Evolutionary conservation across 2,329 filamentous ascomycete genomes (phyloP), one percentile per base, ranked within the genome.

Genomic region (Arthrobotrys musiformis): DNA sequence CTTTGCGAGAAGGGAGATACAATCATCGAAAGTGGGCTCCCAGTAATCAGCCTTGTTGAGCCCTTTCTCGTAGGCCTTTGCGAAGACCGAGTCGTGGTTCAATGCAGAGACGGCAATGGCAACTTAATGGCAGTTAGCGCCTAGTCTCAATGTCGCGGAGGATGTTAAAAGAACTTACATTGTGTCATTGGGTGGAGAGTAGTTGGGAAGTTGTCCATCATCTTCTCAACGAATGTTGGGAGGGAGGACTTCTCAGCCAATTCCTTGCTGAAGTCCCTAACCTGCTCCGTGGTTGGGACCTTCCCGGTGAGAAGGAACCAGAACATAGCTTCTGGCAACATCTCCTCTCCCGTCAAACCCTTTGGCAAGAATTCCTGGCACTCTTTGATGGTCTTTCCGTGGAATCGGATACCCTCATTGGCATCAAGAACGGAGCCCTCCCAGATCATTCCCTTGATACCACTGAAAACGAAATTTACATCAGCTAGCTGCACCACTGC

Each of bases 281-380:
- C 89, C 85, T 99, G 95, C 79, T 86, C 86, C 22, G 90, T 91
- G 0, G 92, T 92, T 24, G 95, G 95, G 22, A 98, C 92, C 84
- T 96, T 88, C 75, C 95, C 95, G 8, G 95, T 99, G 81, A 99
- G 87, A 61, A 99, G 90, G 46, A 98, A 90, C 95, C 95, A 99
- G 88, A 99, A 99, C 95, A 99, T 99, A 84, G 94, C 90, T 85
- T 99, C 95, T 56, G 95, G 95, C 11, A 98, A 89, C 95, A 98
- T 99, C 86, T 98, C 94, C 4, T 93, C 96, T 81, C 94, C 93
- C 1, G 92, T 89, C 75, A 89, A 93, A 80, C 94, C 95, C 87
- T 97, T 98, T 83, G 95, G 94, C 15, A 98, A 90, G 84, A 93
- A 91, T 80, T 90, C 89, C 83, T 98, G 95, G 86, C 95, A 99